Conservation (phyloP, 441 rosid genomes). For the Jatropha multifida region DNA sequence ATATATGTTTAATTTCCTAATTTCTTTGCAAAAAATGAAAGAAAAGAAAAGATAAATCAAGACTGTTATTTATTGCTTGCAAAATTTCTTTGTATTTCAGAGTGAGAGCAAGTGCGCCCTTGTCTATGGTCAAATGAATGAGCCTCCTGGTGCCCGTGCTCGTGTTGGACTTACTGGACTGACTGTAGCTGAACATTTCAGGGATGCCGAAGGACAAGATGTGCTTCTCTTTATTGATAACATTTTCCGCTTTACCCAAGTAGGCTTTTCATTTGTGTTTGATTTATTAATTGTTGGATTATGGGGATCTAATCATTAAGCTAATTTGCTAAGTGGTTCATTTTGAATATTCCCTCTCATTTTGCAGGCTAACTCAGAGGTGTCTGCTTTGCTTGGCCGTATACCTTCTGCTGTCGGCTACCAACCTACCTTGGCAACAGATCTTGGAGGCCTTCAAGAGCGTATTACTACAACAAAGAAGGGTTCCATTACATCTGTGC, state of each 20-base stretch:
- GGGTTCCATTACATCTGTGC: slow-evolving; percentile 96
- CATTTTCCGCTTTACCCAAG: slow-evolving; percentile 98
- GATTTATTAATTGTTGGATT: neutral
- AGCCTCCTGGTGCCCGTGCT: slow-evolving; percentile 99
- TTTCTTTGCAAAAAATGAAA: neutral
- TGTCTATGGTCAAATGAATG: slow-evolving; percentile 98
- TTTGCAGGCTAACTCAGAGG: slow-evolving; percentile 92
- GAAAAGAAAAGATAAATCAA: neutral
- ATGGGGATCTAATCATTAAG: neutral
- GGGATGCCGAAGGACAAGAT: slow-evolving; percentile 99
- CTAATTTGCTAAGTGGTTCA: neutral
- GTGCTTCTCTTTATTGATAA: slow-evolving; percentile 96
- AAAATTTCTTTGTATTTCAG: neutral
- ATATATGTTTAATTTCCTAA: neutral
- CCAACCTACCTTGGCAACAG: slow-evolving; percentile 97
- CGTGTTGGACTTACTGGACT: slow-evolving; percentile 99
- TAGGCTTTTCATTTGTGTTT: slow-evolving; percentile 16
- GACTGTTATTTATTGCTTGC: neutral
- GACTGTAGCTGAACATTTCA: slow-evolving; percentile 98
- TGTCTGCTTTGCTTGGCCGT: slow-evolving; percentile 98
- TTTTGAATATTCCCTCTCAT: neutral
- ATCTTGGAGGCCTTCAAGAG: slow-evolving; percentile 99
- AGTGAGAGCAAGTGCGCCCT: slow-evolving; percentile 92
- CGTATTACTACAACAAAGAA: slow-evolving; percentile 98
- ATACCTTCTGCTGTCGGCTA: slow-evolving; percentile 99